Evolutionary conservation across 2,329 filamentous ascomycete species (phyloP).

Genomic region (Didymella arachidicola): DNA sequence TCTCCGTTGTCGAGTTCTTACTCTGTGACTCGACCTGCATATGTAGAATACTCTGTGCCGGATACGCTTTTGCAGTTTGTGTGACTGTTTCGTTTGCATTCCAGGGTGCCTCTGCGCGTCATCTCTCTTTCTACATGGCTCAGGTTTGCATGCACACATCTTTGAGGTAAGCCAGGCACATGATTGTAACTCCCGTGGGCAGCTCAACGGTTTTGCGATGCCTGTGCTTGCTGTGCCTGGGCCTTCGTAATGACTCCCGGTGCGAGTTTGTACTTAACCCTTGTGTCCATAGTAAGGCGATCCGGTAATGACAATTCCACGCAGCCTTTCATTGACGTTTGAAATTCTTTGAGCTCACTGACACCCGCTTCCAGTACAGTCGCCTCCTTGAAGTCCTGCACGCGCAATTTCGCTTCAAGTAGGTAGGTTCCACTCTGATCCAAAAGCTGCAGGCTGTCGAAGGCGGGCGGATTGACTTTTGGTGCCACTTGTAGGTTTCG

Average conservation of each 20-base stretch:
- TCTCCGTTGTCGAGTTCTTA: neutral
- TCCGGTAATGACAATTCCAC: conserved; percentile 66
- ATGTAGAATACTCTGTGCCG: neutral
- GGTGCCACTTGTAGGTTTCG: conserved; percentile 42
- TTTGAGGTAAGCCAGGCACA: neutral
- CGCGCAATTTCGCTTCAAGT: conserved; percentile 64
- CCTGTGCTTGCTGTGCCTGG: conserved; percentile 20
- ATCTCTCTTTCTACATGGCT: neutral
- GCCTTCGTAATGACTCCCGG: conserved; percentile 19
- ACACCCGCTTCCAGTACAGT: conserved; percentile 63
- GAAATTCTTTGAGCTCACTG: conserved; percentile 63
- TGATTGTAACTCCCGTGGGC: too few relatives aligned
- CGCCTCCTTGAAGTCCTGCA: conserved; percentile 63
- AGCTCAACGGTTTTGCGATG: conserved; percentile 30
- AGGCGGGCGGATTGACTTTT: conserved; percentile 52
- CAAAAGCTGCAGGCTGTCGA: conserved; percentile 58
- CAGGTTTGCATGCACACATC: neutral
- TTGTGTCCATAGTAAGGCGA: conserved; percentile 66
- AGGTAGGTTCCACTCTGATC: conserved; percentile 66
- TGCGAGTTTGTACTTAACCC: conserved; percentile 59
- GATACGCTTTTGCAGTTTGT: neutral
- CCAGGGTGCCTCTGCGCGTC: neutral
- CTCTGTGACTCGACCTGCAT: neutral
- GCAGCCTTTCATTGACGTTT: conserved; percentile 63
- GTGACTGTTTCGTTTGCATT: neutral